Base-by-base conservation (phyloP, 352 stramenopile species). In the Pythium periplocum region DNA sequence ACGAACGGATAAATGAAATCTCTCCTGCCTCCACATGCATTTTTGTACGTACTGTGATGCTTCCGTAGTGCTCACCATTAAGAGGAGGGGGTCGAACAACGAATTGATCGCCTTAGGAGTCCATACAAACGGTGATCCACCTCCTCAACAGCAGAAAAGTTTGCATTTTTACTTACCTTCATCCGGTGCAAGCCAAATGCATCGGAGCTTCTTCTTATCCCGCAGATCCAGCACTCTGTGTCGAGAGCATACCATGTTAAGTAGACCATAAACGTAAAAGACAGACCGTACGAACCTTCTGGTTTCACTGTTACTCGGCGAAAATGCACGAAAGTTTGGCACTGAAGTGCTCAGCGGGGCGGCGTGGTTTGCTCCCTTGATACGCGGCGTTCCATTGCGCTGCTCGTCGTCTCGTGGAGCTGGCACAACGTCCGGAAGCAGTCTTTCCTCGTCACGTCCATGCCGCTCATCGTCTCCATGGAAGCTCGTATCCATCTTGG, bases 171-270 rank as follows among this genome's bases (percentile, higher is more conserved):
- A 26, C 17, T 26, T 43, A 81, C 78, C 78, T 85, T 88, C 73
- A 39, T 86, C 78, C 3, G 78, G 75, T 43, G 73, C 66, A 10
- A 88, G 69, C 78, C 78, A 88, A 51, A 88, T 83, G 41, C 66
- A 77, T 0, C 71, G 71, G 45, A 88, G 61, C 41, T 85, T 88
- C 61, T 83, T 77, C 64, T 82, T 85, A 57, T 86, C 71, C 6
- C 75, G 71, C 48, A 86, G 45, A 59, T 85, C 71, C 6, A 86
- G 51, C 26, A 66, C 66, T 10, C 73, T 77, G 45, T 3, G 2
- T 26, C 17, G 17, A 26, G 17, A 26, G 17, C 17, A 26, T 26
- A 26, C 17, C 17, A 26, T 26, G 17, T 26, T 26, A 26, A 26
- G 17, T 26, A 26, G 17, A 26, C 17, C 17, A 26, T 26, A 0